Conservation (phyloP, 192 early-diverging fungal genomes). For the Coemansia biformis region DNA sequence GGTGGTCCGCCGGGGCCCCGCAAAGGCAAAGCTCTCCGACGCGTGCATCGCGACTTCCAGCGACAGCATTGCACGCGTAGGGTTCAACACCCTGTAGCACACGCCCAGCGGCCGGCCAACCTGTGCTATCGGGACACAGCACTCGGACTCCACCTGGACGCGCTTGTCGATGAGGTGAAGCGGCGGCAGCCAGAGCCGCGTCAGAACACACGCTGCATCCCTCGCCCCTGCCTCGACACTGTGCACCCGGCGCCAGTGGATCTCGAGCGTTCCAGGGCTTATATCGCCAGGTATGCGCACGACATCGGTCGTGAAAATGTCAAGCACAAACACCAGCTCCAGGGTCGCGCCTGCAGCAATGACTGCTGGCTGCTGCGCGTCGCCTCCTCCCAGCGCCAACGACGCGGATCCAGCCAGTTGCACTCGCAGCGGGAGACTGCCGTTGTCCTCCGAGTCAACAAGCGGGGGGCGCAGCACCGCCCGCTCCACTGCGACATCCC, state of each 20-base stretch:
- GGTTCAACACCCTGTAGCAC: constrained; percentile 26
- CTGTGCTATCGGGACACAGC: constrained; percentile 6
- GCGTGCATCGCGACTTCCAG: constrained; percentile 37
- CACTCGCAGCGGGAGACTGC: constrained; percentile 6
- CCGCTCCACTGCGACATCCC: constrained; percentile 12
- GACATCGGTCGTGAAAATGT: constrained; percentile 20
- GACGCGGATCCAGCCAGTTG: constrained; percentile 12
- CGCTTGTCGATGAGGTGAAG: constrained; percentile 14
- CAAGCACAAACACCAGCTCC: constrained; percentile 35
- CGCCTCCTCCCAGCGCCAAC: neutral
- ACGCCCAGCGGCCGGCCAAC: constrained; percentile 30
- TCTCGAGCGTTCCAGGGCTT: constrained; percentile 23
- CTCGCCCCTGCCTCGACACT: neutral
- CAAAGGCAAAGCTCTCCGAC: constrained; percentile 36
- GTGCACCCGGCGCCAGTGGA: constrained; percentile 24
- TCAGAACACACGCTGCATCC: neutral
- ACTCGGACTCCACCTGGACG: constrained; percentile 18
- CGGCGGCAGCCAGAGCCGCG: constrained; percentile 33
- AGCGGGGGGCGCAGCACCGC: constrained; percentile 20
- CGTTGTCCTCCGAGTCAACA: neutral
- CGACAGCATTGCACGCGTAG: constrained; percentile 13
- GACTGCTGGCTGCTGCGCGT: neutral
- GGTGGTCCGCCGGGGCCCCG: constrained; percentile 21
- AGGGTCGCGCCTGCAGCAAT: constrained; percentile 4
- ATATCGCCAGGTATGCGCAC: constrained; percentile 19